Conservation (phyloP, 2,329 filamentous ascomycete species). For the Clonostachys rosea region DNA sequence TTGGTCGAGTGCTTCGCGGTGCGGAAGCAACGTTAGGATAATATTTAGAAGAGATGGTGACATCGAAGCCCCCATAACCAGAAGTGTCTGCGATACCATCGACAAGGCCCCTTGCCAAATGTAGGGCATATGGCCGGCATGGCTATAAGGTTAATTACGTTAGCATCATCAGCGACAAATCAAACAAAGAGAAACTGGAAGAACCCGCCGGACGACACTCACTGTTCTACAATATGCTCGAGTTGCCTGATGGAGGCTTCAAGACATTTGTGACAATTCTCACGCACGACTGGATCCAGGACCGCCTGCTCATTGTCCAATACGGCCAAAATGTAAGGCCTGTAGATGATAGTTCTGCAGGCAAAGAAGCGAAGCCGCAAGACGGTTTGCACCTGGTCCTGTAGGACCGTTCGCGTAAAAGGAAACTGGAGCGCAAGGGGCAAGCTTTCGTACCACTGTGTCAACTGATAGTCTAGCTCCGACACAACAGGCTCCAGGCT, state of each 20-base stretch:
- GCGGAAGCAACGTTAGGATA: slow-evolving; percentile 50
- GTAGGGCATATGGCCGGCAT: slow-evolving; percentile 80
- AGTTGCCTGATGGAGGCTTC: slow-evolving; percentile 77
- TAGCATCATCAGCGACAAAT: background rate
- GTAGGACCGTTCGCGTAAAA: slow-evolving; percentile 60
- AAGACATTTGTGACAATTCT: slow-evolving; percentile 76
- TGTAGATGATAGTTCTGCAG: slow-evolving; percentile 81
- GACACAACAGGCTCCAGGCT: slow-evolving; percentile 74
- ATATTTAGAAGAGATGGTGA: slow-evolving; percentile 67
- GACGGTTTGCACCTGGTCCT: slow-evolving; percentile 75
- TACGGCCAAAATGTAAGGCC: slow-evolving; percentile 77
- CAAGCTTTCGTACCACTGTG: slow-evolving; percentile 79
- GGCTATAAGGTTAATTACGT: slow-evolving; percentile 35
- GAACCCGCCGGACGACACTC: slow-evolving; percentile 25
- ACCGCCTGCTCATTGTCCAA: slow-evolving; percentile 72
- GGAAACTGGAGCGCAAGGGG: slow-evolving; percentile 74
- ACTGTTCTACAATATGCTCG: slow-evolving; percentile 75
- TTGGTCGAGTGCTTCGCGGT: slow-evolving; percentile 60
- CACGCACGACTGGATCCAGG: slow-evolving; percentile 66
- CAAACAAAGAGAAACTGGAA: background rate
- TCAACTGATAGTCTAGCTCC: slow-evolving; percentile 77
- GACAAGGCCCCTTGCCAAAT: slow-evolving; percentile 81
- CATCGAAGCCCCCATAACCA: slow-evolving; percentile 83
- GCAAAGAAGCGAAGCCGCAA: slow-evolving; percentile 77
- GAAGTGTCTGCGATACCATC: slow-evolving; percentile 75